Evolutionary conservation across 148 eudicot genomes (phyloP).

Genomic region (Fagopyrum tataricum): DNA sequence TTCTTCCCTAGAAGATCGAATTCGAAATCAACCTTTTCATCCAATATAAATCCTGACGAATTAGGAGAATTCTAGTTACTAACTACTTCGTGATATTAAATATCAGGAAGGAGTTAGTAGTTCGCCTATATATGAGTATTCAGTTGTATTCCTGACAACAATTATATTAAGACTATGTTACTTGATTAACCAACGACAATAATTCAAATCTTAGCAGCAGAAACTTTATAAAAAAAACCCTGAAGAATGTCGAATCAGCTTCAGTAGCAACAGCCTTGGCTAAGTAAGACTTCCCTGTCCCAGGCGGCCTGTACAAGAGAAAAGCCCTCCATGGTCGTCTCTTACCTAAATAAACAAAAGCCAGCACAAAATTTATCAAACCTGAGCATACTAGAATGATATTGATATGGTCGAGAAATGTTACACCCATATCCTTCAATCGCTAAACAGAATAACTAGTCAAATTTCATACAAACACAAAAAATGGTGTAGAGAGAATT

Average conservation of each 20-base stretch:
- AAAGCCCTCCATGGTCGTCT: conserved; percentile 99
- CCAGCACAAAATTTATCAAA: conserved; percentile 1
- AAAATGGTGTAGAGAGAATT: not conserved
- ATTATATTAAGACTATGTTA: not conserved
- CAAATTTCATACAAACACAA: not conserved
- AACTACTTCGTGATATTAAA: not conserved
- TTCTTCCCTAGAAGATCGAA: too few species aligned
- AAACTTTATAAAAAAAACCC: conserved; percentile 23
- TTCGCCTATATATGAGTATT: not conserved
- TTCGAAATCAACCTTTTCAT: not conserved
- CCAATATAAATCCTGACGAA: not conserved
- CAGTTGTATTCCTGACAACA: not conserved
- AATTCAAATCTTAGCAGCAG: not conserved
- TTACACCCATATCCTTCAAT: not conserved
- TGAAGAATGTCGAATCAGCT: conserved; percentile 96
- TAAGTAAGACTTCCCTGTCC: conserved; percentile 95
- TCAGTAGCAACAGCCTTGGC: conserved; percentile 99
- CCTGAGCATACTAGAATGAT: not conserved
- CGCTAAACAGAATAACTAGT: not conserved
- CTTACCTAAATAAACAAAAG: conserved; percentile 48
- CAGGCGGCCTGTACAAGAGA: conserved; percentile 96
- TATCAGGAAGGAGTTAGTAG: not conserved
- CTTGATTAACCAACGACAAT: not conserved
- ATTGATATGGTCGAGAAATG: not conserved
- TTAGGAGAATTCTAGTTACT: not conserved